Conservation (phyloP, 768 basidiomycete species). For the Tylopilus balloui region DNA sequence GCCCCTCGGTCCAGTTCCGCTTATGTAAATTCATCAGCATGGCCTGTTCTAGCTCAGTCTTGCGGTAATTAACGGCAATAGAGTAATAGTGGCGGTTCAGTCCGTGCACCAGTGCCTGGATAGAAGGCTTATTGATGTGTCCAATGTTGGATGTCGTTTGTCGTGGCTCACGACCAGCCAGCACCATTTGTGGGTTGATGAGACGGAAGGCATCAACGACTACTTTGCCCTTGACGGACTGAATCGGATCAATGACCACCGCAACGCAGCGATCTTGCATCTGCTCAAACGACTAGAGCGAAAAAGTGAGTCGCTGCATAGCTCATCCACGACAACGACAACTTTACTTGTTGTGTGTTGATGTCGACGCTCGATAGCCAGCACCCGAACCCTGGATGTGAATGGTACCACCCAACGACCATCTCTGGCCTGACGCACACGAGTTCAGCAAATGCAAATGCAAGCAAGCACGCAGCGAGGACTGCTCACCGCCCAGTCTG, state of each 20-base stretch:
- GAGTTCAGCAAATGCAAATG: slow-evolving; percentile 4
- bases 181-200: slow-evolving; percentile 86
- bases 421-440: slow-evolving; percentile 71
- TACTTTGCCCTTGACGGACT: slow-evolving; percentile 97
- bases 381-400: slow-evolving; percentile 98
- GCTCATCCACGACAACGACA: slow-evolving; percentile 1
- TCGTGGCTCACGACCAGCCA: slow-evolving; percentile 89
- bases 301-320: slow-evolving; percentile 13
- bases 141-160: slow-evolving; percentile 99
- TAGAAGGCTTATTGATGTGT: slow-evolving; percentile 98
- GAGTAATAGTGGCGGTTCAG: slow-evolving; percentile 98
- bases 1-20: slow-evolving; percentile 96
- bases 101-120: slow-evolving; percentile 96
- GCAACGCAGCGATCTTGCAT: slow-evolving; percentile 92
- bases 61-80: slow-evolving; percentile 95
- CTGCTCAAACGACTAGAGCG: slow-evolving; percentile 85
- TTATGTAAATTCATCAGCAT: slow-evolving; percentile 99
- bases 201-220: slow-evolving; percentile 99
- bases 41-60: slow-evolving; percentile 95
- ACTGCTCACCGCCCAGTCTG: slow-evolving; percentile 86
- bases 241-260: slow-evolving; percentile 97
- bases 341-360: slow-evolving; percentile 88
- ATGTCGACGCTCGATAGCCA: slow-evolving; percentile 99
- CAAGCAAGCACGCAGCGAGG: slow-evolving; percentile 3
- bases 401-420: slow-evolving; percentile 99